Conservation (phyloP, 495 filamentous ascomycete genomes). For the Aspergillus ellipticus region DNA sequence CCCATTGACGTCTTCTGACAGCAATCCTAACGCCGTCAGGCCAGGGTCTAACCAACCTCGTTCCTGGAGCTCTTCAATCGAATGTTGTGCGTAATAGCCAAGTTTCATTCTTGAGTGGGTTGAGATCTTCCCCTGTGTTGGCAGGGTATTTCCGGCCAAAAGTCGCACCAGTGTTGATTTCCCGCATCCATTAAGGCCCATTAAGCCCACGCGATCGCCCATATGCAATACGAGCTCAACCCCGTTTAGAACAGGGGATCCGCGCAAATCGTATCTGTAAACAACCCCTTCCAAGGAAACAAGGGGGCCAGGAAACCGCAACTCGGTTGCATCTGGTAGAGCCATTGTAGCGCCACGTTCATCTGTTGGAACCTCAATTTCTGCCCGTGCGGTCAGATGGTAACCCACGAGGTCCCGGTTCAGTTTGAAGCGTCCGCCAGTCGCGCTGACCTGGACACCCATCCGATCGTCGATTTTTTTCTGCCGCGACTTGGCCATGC, state of each 20-base stretch:
- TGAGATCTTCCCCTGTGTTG: conserved; percentile 52
- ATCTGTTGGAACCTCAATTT: conserved; percentile 66
- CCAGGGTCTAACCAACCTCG: conserved; percentile 38
- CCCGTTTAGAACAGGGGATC: conserved; percentile 46
- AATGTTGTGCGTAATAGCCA: conserved; percentile 75
- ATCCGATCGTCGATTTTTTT: conserved; percentile 77
- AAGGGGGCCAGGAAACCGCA: conserved; percentile 71
- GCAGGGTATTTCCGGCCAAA: conserved; percentile 39
- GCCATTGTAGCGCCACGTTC: conserved; percentile 55
- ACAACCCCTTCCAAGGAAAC: conserved; percentile 62
- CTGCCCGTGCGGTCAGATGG: conserved; percentile 51
- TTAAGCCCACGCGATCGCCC: conserved; percentile 67
- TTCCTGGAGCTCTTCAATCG: conserved; percentile 62
- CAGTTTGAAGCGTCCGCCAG: conserved; percentile 71
- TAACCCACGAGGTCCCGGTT: conserved; percentile 67
- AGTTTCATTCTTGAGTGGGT: conserved; percentile 62
- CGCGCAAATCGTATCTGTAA: conserved; percentile 52
- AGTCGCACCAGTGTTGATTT: conserved; percentile 68
- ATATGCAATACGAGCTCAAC: conserved; percentile 62
- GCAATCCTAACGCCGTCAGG: conserved; percentile 59
- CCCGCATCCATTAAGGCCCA: conserved; percentile 70
- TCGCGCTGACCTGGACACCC: conserved; percentile 68
- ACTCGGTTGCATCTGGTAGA: conserved; percentile 57
- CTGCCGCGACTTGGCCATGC: conserved; percentile 71
- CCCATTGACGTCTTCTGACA: conserved; percentile 45